phyloP scores from a whole-genome alignment of 805 yeast genomes.

The Candida chauliodis region DNA sequence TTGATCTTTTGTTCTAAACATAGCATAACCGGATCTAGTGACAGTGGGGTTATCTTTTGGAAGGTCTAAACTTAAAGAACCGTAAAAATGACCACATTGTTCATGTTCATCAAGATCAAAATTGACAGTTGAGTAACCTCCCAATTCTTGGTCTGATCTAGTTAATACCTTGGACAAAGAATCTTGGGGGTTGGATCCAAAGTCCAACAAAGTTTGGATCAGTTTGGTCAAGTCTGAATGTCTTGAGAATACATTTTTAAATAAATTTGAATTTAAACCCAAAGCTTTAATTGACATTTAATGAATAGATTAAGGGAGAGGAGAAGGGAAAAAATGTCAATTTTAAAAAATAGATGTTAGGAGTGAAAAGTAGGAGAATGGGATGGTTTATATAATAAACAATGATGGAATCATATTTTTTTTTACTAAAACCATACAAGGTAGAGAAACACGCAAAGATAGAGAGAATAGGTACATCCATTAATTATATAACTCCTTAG shows the following conservation, averaged over 20 bases:
- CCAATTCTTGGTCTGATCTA: constrained; percentile 70
- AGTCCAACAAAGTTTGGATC: constrained; percentile 51
- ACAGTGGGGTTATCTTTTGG: constrained; percentile 63
- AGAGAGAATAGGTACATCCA: too few species aligned
- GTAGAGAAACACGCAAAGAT: too few species aligned
- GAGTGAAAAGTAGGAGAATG: too few species aligned
- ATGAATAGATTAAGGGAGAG: too few species aligned
- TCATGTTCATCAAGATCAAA: constrained; percentile 37
- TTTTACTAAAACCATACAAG: too few species aligned
- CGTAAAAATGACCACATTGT: constrained; percentile 43
- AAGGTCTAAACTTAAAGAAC: constrained; percentile 64
- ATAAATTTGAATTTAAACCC: constrained; percentile 33
- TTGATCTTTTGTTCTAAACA: constrained; percentile 76
- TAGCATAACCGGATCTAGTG: constrained; percentile 69
- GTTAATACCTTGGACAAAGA: constrained; percentile 48
- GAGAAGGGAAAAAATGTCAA: too few species aligned
- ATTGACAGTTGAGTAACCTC: constrained; percentile 71
- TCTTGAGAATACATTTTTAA: constrained; percentile 31
- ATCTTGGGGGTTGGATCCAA: constrained; percentile 48
- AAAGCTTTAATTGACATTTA: constrained; percentile 42
- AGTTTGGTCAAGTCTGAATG: constrained; percentile 25
- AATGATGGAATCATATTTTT: too few species aligned
- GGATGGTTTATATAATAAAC: too few species aligned
- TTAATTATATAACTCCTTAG: too few species aligned
- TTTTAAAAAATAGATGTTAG: too few species aligned